Evolutionary conservation across 768 basidiomycete genomes (phyloP), one percentile per base, ranked within the genome.

Genomic region (Termitomyces sp.): DNA sequence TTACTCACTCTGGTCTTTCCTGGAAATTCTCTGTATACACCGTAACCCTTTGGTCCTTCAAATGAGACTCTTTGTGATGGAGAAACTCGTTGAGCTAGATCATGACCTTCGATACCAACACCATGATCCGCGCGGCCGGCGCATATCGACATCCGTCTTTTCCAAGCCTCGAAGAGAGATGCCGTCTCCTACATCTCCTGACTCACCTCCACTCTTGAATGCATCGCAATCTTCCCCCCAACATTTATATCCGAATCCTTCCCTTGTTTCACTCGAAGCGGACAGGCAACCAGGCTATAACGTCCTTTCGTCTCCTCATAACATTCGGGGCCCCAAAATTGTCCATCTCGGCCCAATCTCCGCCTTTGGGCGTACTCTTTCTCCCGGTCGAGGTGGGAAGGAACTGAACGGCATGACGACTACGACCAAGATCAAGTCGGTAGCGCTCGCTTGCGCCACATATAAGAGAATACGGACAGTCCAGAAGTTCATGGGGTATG

Each of bases 1-100:
- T 69, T 92, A 90, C 65, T 73, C 83, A 9, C 75, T 87, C 1
- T 91, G 89, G 89, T 91, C 90, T 3, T 70, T 86, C 34, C 72
- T 91, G 32, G 87, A 91, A 66, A 78, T 89, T 57, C 70, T 88
- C 17, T 88, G 84, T 63, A 78, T 84, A 1, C 83, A 81, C 66
- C 80, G 87, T 17, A 85, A 75, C 43, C 88, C 89, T 0, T 77
- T 92, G 34, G 74, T 82, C 56, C 73, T 88, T 34, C 88, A 89
- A 64, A 78, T 92, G 73, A 86, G 86, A 31, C 72, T 85, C 3
- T 81, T 89, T 60, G 74, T 83, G n/a, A 82, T 83, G 65, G 87
- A 89, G 70, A 89, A 87, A 65, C 77, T 88, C 1, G 74, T 79
- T 0, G 68, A 74, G 12, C 72, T 92, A 8, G 80, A 87, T 61